Base-by-base conservation (phyloP, 2,329 filamentous ascomycete genomes). In the Cordyceps fumosorosea region DNA sequence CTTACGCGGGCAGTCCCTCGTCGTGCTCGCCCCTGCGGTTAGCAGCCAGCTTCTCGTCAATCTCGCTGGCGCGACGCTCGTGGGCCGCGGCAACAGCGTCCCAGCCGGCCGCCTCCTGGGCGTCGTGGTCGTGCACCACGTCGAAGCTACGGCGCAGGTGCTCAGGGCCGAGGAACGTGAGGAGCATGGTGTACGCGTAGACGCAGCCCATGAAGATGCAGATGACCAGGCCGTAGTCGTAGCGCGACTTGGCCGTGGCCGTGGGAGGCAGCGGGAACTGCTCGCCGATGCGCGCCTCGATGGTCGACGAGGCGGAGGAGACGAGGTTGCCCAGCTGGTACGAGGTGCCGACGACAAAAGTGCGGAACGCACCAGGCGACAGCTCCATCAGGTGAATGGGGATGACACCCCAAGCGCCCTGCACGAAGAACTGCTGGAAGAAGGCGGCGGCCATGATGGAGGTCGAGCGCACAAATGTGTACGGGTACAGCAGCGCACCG, bases 161-260 rank as follows among this genome's bases (percentile, higher is more conserved):
- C 74, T 85, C 82, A 1, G 82, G 82, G 0, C 89, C 89, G 3
- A 90, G 50, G 11, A 90, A 72, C 0, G 87, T 87, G 60, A 91
- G 70, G 6, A 85, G 1, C 44, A 87, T 79, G n/a, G 84, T 78
- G 64, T 85, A 87, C 29, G 70, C 81, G 67, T 83, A 96, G 1
- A 96, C 91, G 67, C 88, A 91, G 1, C 82, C 92, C 89, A 96
- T 92, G 75, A 96, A 96, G 70, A 96, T 95, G 70, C 88, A 91
- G 66, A 96, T 93, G 11, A 96, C 91, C 67, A 87, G 87, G 45
- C 90, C 91, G 67, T 96, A 96, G 63, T 90, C 77, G 72, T 88
- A 91, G 3, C 88, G 78, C 53, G 75, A 73, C 37, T 75, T 72
- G 0, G 77, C 80, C 1, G 74, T 71, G 20, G 80, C 72, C 1